These are phyloP conservation scores for Tolypocladium endophyticum DNA, from an alignment of 2,329 filamentous ascomycete genomes.

Conservation along the genomic window DNA sequence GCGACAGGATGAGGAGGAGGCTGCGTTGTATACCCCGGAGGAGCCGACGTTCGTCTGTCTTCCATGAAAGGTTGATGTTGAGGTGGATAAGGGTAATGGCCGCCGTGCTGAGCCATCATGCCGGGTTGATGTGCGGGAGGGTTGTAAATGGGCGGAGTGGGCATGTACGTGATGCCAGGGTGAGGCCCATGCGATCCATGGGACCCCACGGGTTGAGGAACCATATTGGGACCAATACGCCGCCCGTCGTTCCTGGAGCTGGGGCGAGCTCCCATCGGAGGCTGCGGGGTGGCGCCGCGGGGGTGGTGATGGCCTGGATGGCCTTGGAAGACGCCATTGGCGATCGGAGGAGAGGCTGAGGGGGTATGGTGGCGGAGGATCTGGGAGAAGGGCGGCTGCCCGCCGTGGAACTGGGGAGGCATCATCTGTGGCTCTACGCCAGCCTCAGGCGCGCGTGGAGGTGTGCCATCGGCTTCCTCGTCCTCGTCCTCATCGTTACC, in stretches of 20 bases:
- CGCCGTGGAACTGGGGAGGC: conserved; percentile 59
- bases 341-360: conserved; percentile 80
- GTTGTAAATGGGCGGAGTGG: conserved; percentile 78
- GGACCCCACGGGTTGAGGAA: conserved; percentile 50
- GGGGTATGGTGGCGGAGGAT: conserved; percentile 74
- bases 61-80: conserved; percentile 57
- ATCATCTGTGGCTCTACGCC: conserved; percentile 49
- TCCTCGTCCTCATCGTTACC: conserved; percentile 80
- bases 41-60: conserved; percentile 65
- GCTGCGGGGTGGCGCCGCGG: conserved; percentile 74
- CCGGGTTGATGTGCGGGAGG: conserved; percentile 31
- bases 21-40: conserved; percentile 53
- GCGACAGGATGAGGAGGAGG: conserved; percentile 37
- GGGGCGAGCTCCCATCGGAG: conserved; percentile 52
- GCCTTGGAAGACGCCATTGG: conserved; percentile 62
- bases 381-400: conserved; percentile 59
- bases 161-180: conserved; percentile 68
- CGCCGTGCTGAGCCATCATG: conserved; percentile 26
- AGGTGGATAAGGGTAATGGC: conserved; percentile 25
- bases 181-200: conserved; percentile 43
- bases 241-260: conserved; percentile 72
- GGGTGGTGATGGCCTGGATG: conserved; percentile 27
- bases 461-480: conserved; percentile 59
- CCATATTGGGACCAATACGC: conserved; percentile 64
- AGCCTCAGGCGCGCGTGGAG: conserved; percentile 52